Evolutionary conservation across 2,329 filamentous ascomycete genomes (phyloP).

Genomic region (Aspergillus chevalieri): DNA sequence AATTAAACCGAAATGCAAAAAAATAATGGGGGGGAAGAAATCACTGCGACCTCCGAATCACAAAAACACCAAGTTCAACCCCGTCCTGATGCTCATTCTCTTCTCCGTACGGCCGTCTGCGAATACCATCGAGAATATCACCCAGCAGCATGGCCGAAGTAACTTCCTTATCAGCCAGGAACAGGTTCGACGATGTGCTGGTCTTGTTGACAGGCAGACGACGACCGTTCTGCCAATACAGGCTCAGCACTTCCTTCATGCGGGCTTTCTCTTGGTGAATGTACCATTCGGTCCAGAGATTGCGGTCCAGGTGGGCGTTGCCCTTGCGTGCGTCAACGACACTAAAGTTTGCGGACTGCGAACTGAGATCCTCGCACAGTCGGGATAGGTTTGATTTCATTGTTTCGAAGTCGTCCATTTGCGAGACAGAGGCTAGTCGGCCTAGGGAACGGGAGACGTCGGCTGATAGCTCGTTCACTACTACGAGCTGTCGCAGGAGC

Average conservation of each 20-base stretch:
- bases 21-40: slow-evolving; percentile 2
- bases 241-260: slow-evolving; percentile 46
- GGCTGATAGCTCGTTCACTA: slow-evolving; percentile 53
- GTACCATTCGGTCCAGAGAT: slow-evolving; percentile 59
- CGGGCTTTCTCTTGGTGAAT: slow-evolving; percentile 58
- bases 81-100: slow-evolving; percentile 39
- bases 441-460: slow-evolving; percentile 52
- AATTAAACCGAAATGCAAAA: slow-evolving; percentile 1
- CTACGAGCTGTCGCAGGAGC: slow-evolving; percentile 52
- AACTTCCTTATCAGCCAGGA: slow-evolving; percentile 38
- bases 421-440: slow-evolving; percentile 47
- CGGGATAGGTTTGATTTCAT: slow-evolving; percentile 39
- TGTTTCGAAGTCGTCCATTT: slow-evolving; percentile 50
- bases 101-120: slow-evolving; percentile 42
- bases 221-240: slow-evolving; percentile 37
- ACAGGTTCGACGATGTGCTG: slow-evolving; percentile 11
- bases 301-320: slow-evolving; percentile 45
- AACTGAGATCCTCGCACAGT: slow-evolving; percentile 37
- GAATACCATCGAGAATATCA: slow-evolving; percentile 55
- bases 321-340: slow-evolving; percentile 49
- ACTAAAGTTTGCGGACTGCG: slow-evolving; percentile 33
- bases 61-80: slow-evolving; percentile 45
- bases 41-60: slow-evolving; percentile 41
- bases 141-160: slow-evolving; percentile 52
- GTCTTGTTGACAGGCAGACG: slow-evolving; percentile 26